Evolutionary conservation across 2,329 filamentous ascomycete species (phyloP), one percentile per base, ranked within the genome.

Genomic region (Thelonectria rubi): DNA sequence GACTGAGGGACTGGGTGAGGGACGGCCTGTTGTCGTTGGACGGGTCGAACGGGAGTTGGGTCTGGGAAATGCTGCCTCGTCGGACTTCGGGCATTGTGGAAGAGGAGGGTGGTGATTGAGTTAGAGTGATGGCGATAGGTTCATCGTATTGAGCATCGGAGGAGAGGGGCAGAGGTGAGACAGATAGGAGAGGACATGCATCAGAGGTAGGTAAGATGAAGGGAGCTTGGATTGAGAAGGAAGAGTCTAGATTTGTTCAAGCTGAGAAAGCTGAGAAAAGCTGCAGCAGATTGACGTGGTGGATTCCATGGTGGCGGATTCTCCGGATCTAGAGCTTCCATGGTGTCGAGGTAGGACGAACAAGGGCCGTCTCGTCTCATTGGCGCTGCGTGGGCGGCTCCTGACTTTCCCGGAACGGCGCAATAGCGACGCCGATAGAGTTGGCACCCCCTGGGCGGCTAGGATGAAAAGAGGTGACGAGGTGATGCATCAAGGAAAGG

Each of bases 41-140:
- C 20, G 45, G 64, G 45, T 69, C 65, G 32, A 70, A 66, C 55
- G 65, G 45, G 24, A 62, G 56, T 24, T 70, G 62, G 32, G 69
- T 55, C 37, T 69, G 62, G 18, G 68, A 58, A 43, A 43, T 53
- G 58, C 69, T 73, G 24, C 72, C 74, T 64, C 68, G 65, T 51
- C 72, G 67, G 54, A 74, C 67, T 59, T 75, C 69, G 48, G 74
- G 73, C 74, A 75, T 75, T 26, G 47, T 69, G 42, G 39, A 45
- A 30, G n/a, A 37, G 20, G 18, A 39, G 15, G n/a, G 32, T 30
- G 37, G 30, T 26, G 37, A 30, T 55, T 18, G 39, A 42, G 47
- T n/a, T 24, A 59, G 37, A 20, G 45, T 14, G 30, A 42, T 14
- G 32, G 37, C 26, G 37, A 37, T 15, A 15, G 34, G 34, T 37